Base-by-base conservation (phyloP, 257 asterid genomes). In the Fraxinus americana region DNA sequence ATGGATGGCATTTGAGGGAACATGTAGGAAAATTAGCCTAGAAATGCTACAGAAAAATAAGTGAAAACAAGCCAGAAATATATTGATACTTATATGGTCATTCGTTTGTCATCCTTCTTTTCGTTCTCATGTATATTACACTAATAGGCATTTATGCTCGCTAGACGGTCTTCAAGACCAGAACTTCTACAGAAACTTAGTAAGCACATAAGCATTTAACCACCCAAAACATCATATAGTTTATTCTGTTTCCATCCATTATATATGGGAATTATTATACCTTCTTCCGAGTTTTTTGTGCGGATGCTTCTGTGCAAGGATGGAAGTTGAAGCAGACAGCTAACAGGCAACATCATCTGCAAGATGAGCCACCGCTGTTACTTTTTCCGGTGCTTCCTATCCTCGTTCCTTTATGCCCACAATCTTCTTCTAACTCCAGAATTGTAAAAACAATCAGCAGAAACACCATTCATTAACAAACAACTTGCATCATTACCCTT, bases 271-370 rank as follows among this genome's bases (percentile, higher is more conserved):
- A 73, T 39, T 63, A 73, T 4, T 23, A 70, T 72, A 41, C 83
- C 75, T 66, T 54, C 38, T 75, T 48, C 66, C 43, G 19, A 59
- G 52, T 59, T 76, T 69, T 30, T 68, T 79, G 66, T 19, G 57
- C 65, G 23, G 67, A 63, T 70, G 75, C 77, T 75, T 73, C 83
- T 34, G 73, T 80, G 87, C 72, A 80, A 74, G 70, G 67, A 70
- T 71, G 82, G 75, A 68, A 79, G 73, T 80, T 83, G 82, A 75
- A 80, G 71, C 70, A 83, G 81, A 77, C 35, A 12, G 76, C 76
- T 48, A 63, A 75, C 71, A 61, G 72, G 77, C 73, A 82, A 73
- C 85, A 79, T 77, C 41, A 83, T 57, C 81, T 78, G 85, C 85
- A 39, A 54, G 77, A 59, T 57, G 78, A 80, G 78, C 73, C 80